Conservation (phyloP, 2,329 filamentous ascomycete genomes). For the Lithohypha guttulata region DNA sequence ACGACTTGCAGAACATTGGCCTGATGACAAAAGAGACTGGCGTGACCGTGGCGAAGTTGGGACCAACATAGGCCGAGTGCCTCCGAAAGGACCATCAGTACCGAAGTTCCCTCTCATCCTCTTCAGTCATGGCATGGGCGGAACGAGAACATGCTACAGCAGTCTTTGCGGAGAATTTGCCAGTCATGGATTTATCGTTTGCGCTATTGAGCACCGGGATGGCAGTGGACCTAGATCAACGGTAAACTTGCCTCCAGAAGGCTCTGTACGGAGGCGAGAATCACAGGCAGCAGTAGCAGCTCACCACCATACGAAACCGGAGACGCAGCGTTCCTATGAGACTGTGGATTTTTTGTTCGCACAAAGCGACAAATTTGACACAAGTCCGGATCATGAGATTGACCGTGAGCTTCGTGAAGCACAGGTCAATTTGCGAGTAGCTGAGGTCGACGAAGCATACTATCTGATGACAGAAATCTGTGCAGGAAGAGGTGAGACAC, state of each 20-base stretch:
- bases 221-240: slow-evolving; percentile 52
- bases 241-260: slow-evolving; percentile 44
- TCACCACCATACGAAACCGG: neutral
- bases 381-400: slow-evolving; percentile 45
- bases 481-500: slow-evolving; percentile 41
- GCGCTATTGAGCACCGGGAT: slow-evolving; percentile 55
- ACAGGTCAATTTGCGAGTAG: slow-evolving; percentile 52
- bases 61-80: slow-evolving; percentile 31
- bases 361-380: slow-evolving; percentile 42
- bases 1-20: slow-evolving; percentile 45
- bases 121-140: slow-evolving; percentile 57
- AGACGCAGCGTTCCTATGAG: slow-evolving; percentile 31
- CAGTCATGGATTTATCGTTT: slow-evolving; percentile 55
- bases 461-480: slow-evolving; percentile 46
- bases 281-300: slow-evolving; percentile 24
- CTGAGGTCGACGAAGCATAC: slow-evolving; percentile 55
- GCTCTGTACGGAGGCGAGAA: slow-evolving; percentile 17
- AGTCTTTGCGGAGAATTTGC: slow-evolving; percentile 56
- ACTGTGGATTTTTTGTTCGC: slow-evolving; percentile 43
- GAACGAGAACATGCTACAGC: slow-evolving; percentile 52
- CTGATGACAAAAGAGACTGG: slow-evolving; percentile 32
- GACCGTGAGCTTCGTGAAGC: slow-evolving; percentile 49
- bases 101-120: slow-evolving; percentile 52
- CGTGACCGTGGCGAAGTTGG: slow-evolving; percentile 31
- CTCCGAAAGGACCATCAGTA: slow-evolving; percentile 26